Conservation (phyloP, 192 early-diverging fungal species). For the Coemansia interrupta region DNA sequence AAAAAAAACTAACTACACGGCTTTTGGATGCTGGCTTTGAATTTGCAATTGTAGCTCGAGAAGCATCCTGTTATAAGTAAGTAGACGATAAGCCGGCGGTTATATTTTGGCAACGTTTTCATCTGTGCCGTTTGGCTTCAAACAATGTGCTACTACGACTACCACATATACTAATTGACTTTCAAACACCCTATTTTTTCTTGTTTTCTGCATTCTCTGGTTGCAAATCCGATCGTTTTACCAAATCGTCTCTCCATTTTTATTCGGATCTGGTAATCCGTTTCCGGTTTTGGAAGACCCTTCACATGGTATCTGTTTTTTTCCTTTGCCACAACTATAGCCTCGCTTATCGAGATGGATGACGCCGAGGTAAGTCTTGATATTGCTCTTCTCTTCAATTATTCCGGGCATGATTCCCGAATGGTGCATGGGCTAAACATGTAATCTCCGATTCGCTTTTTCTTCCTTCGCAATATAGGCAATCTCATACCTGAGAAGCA, state of each 20-base stretch:
- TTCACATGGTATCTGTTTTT: background rate
- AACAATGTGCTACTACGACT: background rate
- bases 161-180: background rate
- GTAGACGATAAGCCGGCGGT: background rate
- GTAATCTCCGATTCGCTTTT: background rate
- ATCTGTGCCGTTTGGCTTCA: background rate
- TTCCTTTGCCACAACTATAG: constrained; percentile 5
- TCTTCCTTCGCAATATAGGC: constrained; percentile 32
- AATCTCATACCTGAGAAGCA: constrained; percentile 83
- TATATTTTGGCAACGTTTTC: background rate
- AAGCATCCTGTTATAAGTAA: constrained; percentile 53
- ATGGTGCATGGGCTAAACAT: no score
- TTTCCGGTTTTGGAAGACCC: constrained; percentile 14
- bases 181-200: background rate
- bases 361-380: constrained; percentile 38
- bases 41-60: constrained; percentile 37
- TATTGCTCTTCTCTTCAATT: background rate
- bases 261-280: constrained; percentile 21
- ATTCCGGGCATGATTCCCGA: background rate
- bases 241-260: background rate
- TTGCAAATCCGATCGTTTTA: constrained; percentile 1
- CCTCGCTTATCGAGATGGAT: constrained; percentile 53
- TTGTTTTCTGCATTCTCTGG: background rate
- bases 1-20: no score
- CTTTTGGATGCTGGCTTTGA: background rate